Evolutionary conservation across 768 basidiomycete genomes (phyloP).

Genomic region (Boletales sp.): DNA sequence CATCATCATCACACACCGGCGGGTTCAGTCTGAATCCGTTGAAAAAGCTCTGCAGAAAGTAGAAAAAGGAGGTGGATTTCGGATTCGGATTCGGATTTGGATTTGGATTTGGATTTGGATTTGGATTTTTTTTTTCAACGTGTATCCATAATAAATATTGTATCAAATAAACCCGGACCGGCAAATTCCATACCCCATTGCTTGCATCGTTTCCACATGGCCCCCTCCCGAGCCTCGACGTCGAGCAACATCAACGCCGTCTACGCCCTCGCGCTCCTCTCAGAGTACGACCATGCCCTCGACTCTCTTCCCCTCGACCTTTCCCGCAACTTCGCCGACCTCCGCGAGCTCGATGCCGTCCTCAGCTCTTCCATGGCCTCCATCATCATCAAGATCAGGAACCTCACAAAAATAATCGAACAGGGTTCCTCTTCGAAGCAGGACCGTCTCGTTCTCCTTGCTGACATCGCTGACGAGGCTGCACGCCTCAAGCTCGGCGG

Average conservation of each 20-base stretch:
- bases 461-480: slow-evolving; percentile 94
- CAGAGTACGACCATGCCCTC: slow-evolving; percentile 87
- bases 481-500: slow-evolving; percentile 86
- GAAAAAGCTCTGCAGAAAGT: slow-evolving; percentile 37
- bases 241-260: slow-evolving; percentile 40
- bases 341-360: slow-evolving; percentile 98
- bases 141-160: neutral
- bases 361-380: slow-evolving; percentile 81
- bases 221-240: slow-evolving; percentile 32
- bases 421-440: slow-evolving; percentile 53
- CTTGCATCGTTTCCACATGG: slow-evolving; percentile 24
- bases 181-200: slow-evolving; percentile 22
- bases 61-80: slow-evolving; percentile 1
- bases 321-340: slow-evolving; percentile 91
- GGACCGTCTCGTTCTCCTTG: slow-evolving; percentile 80
- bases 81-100: no score
- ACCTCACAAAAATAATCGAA: slow-evolving; percentile 76
- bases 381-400: slow-evolving; percentile 76
- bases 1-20: slow-evolving; percentile 21
- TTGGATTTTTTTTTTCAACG: no score
- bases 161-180: slow-evolving; percentile 21
- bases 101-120: no score
- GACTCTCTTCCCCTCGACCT: slow-evolving; percentile 93
- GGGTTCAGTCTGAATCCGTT: slow-evolving; percentile 26
- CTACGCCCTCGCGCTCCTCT: slow-evolving; percentile 66